phyloP scores from a whole-genome alignment of 164 flowering plant species.

The Kalanchoe fedtschenkoi region DNA sequence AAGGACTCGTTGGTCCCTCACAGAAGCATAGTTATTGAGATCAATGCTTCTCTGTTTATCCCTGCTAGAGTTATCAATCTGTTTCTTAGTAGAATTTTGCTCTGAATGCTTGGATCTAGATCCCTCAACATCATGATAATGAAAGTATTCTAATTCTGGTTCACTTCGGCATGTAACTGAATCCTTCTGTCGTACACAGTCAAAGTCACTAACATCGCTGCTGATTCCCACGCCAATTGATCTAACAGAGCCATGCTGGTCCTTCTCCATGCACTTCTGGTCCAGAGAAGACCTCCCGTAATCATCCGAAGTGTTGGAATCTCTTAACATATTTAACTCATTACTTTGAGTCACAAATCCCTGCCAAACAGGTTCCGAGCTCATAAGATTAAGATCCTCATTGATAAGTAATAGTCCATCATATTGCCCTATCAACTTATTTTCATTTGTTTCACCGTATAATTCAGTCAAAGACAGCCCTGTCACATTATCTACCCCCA shows the following conservation, averaged over 20 bases:
- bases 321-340: constrained; percentile 63
- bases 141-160: constrained; percentile 71
- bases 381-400: constrained; percentile 78
- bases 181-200: constrained; percentile 79
- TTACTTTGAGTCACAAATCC: constrained; percentile 87
- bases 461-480: constrained; percentile 49
- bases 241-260: constrained; percentile 89
- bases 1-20: constrained; percentile 27
- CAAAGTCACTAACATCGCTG: constrained; percentile 85
- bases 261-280: constrained; percentile 66
- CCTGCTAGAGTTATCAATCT: constrained; percentile 25
- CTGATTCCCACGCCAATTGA: constrained; percentile 97
- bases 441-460: constrained; percentile 45
- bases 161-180: constrained; percentile 78
- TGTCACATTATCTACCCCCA: constrained; percentile 45
- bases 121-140: constrained; percentile 43
- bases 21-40: constrained; percentile 27
- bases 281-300: constrained; percentile 44
- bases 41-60: constrained; percentile 30
- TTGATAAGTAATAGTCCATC: constrained; percentile 90
- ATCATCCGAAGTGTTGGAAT: constrained; percentile 43
- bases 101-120: constrained; percentile 30
- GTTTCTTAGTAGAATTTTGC: constrained; percentile 26
- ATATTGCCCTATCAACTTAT: constrained; percentile 68
- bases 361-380: constrained; percentile 92